phyloP scores from a whole-genome alignment of 306 rosid species.

The Acacia acuminata region DNA sequence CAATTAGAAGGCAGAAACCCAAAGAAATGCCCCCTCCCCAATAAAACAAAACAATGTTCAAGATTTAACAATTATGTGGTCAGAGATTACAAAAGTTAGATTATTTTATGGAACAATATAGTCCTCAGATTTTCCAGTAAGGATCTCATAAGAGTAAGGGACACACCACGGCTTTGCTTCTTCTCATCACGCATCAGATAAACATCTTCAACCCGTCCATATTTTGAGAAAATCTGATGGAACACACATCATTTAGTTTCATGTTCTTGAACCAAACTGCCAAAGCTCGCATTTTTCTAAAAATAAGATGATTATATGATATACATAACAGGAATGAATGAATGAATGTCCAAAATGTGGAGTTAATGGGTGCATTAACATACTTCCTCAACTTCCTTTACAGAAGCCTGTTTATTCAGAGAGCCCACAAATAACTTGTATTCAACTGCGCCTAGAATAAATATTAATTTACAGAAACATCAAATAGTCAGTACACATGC shows the following conservation, averaged over 20 bases:
- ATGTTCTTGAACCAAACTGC: background rate
- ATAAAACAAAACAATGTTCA: background rate
- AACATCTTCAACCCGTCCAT: slow-evolving; percentile 92
- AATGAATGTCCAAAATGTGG: slow-evolving; percentile 15
- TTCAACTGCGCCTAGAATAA: slow-evolving; percentile 84
- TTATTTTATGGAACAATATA: background rate
- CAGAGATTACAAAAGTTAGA: background rate
- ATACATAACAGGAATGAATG: background rate
- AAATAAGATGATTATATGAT: background rate
- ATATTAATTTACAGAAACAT: slow-evolving; percentile 37
- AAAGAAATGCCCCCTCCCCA: background rate
- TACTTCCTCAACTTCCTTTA: slow-evolving; percentile 93
- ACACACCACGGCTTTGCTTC: slow-evolving; percentile 92
- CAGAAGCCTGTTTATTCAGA: slow-evolving; percentile 81
- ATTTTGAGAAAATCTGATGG: slow-evolving; percentile 77
- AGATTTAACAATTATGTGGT: background rate
- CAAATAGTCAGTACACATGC: slow-evolving; percentile 31
- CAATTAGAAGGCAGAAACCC: background rate
- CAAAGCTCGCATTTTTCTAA: slow-evolving; percentile 6
- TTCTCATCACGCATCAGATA: slow-evolving; percentile 96
- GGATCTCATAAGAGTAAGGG: slow-evolving; percentile 29
- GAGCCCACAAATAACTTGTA: slow-evolving; percentile 97
- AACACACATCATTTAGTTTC: slow-evolving; percentile 38
- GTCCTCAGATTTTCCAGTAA: slow-evolving; percentile 16
- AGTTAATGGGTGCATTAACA: slow-evolving; percentile 37